These are phyloP conservation scores for Pythium monospermum DNA, from an alignment of 352 stramenopile species.

Conservation along the genomic window DNA sequence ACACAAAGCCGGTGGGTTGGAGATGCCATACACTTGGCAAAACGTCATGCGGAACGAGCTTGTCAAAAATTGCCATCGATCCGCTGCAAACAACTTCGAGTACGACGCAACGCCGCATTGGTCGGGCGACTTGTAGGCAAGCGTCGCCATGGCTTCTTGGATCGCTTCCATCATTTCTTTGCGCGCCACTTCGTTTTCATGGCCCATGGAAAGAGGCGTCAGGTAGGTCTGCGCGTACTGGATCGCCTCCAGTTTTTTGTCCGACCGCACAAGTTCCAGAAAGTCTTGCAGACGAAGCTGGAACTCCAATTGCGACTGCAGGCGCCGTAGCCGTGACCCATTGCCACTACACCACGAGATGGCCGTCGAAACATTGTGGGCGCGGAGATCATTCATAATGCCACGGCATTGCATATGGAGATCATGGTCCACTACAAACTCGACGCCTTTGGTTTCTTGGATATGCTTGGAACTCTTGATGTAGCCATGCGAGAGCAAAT, in stretches of 20 bases:
- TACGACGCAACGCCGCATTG: conserved; percentile 60
- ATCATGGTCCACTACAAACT: conserved; percentile 60
- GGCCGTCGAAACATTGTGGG: conserved; percentile 39
- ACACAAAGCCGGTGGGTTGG: conserved; percentile 57
- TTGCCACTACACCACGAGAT: conserved; percentile 74
- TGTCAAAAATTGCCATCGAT: conserved; percentile 52
- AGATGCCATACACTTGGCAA: conserved; percentile 60
- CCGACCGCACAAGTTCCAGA: conserved; percentile 68
- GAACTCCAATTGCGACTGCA: conserved; percentile 73
- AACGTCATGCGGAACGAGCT: conserved; percentile 62
- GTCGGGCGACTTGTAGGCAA: conserved; percentile 59
- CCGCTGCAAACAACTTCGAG: conserved; percentile 52
- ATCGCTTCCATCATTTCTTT: conserved; percentile 57
- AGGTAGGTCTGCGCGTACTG: conserved; percentile 60
- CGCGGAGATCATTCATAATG: conserved; percentile 51
- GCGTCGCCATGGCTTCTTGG: conserved; percentile 68
- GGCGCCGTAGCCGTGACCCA: conserved; percentile 56
- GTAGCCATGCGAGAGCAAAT: conserved; percentile 61
- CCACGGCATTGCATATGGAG: conserved; percentile 47
- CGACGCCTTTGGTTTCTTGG: conserved; percentile 53
- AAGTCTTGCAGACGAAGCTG: conserved; percentile 71
- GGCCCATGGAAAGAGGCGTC: conserved; percentile 60
- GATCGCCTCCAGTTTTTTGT: conserved; percentile 66
- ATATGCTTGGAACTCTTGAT: conserved; percentile 67
- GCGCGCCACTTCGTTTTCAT: conserved; percentile 44